These are phyloP conservation scores for Aspergillus terreus DNA, from an alignment of 2,329 filamentous ascomycete genomes.

Conservation along the genomic window DNA sequence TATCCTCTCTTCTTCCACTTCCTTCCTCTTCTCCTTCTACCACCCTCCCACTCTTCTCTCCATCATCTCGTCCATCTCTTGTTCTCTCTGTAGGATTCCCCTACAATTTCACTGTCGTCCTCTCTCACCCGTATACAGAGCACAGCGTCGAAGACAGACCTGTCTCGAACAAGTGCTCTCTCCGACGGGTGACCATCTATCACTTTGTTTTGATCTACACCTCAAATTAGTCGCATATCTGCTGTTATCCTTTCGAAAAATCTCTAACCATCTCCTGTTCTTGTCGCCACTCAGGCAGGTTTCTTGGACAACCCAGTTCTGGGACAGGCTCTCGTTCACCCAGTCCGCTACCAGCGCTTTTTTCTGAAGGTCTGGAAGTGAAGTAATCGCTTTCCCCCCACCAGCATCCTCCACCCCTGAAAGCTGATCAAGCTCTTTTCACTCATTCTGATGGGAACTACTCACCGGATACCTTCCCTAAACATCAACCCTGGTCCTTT, in stretches of 20 bases:
- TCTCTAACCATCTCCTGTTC: neutral
- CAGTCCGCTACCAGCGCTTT: neutral
- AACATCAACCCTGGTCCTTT: too few relatives aligned
- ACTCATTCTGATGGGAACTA: too few relatives aligned
- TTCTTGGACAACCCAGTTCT: neutral
- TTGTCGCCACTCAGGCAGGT: neutral
- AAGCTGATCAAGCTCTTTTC: neutral
- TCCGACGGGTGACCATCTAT: neutral
- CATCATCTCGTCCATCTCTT: neutral
- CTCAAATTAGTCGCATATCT: neutral
- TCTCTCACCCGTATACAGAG: too few relatives aligned
- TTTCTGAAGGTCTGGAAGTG: neutral
- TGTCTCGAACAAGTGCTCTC: neutral
- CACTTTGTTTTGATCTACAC: neutral
- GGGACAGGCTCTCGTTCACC: neutral
- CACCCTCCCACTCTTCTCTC: slow-evolving; percentile 1
- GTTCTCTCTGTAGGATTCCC: too few relatives aligned
- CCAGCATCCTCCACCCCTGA: neutral
- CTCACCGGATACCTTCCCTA: too few relatives aligned
- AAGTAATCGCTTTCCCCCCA: neutral
- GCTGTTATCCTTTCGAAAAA: neutral
- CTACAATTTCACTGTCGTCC: neutral
- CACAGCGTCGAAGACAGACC: neutral
- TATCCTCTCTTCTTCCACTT: neutral
- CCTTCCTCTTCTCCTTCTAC: neutral